Percentiles rank a stretch among this genome's conserved stretches.
Evolutionary conservation across 1,284 basidiomycete genomes (phyloP).

Genomic region (Irpex sp.): DNA sequence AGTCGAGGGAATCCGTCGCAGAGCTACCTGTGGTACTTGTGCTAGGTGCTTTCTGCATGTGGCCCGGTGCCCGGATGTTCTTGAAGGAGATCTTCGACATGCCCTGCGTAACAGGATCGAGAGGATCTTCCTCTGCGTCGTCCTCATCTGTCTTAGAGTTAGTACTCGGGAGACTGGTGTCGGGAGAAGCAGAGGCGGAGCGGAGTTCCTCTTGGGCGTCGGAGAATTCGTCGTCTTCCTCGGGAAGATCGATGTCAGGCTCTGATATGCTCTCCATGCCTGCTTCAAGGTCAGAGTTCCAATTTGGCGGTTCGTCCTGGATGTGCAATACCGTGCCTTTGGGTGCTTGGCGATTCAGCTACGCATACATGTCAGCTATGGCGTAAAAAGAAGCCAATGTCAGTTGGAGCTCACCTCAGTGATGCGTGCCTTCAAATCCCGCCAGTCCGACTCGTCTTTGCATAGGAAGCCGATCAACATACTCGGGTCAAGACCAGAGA

Average conservation of each 20-base stretch:
- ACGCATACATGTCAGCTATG: conserved; percentile 2
- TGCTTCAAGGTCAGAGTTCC: conserved; percentile 74
- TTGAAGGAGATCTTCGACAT: conserved; percentile 44
- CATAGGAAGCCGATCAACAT: conserved; percentile 95
- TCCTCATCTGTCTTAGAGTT: conserved; percentile 31
- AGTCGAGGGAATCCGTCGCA: conserved; percentile 16
- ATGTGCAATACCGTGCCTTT: conserved; percentile 73
- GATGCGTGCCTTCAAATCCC: conserved; percentile 75
- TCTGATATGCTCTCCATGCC: conserved; percentile 80
- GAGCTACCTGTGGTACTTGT: conserved; percentile 19
- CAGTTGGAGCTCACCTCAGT: conserved; percentile 47
- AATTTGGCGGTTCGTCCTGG: conserved; percentile 82
- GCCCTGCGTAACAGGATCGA: conserved; percentile 63
- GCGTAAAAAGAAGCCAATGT: not conserved
- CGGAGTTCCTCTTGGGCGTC: conserved; percentile 27
- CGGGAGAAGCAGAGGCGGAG: conserved; percentile 27
- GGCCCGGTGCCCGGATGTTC: conserved; percentile 13
- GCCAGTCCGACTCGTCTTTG: conserved; percentile 79
- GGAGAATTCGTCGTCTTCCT: conserved; percentile 39
- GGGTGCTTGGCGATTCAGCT: conserved; percentile 51
- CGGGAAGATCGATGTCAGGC: conserved; percentile 57
- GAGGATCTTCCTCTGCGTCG: conserved; percentile 65
- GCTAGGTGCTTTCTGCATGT: conserved; percentile 22
- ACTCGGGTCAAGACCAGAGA: conserved; percentile 90
- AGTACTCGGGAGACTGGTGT: conserved; percentile 14